A percentile compares a stretch with the other conserved stretches of the same genome.
Evolutionary conservation across 768 basidiomycete genomes (phyloP).

Genomic region (Tremella fuciformis): DNA sequence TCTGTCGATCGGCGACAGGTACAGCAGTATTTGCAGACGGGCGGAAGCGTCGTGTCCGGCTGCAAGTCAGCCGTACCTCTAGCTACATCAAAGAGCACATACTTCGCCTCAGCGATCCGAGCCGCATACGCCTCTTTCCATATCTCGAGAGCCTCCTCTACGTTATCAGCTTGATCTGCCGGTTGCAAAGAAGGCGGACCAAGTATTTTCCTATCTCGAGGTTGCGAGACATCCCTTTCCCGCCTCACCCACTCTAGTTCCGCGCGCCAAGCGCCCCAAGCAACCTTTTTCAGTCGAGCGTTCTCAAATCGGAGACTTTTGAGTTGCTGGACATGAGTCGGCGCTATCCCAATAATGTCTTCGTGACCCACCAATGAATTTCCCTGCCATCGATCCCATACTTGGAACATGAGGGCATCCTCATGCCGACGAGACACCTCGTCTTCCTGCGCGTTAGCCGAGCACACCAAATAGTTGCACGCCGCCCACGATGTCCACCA

Average conservation of each 20-base stretch:
- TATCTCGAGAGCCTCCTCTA: conserved; percentile 19
- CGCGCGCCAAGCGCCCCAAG: conserved; percentile 12
- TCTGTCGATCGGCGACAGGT: too few species aligned
- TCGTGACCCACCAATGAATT: conserved; percentile 20
- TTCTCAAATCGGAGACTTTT: conserved; percentile 24
- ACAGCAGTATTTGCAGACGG: background rate
- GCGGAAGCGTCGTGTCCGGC: conserved; percentile 3
- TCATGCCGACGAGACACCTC: conserved; percentile 34
- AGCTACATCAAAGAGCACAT: background rate
- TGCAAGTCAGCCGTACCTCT: background rate
- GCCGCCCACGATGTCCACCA: conserved; percentile 24
- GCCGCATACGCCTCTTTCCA: conserved; percentile 23
- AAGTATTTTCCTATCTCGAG: conserved; percentile 15
- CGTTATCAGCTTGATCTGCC: conserved; percentile 5
- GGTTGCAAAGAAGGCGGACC: conserved; percentile 11
- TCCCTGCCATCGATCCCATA: conserved; percentile 43
- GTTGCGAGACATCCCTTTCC: conserved; percentile 10
- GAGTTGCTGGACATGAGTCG: conserved; percentile 9
- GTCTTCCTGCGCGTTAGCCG: conserved; percentile 24
- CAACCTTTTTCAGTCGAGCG: conserved; percentile 18
- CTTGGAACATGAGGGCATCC: conserved; percentile 37
- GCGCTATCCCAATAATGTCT: too few species aligned
- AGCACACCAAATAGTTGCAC: background rate
- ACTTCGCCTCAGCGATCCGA: conserved; percentile 15
- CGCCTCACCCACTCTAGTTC: conserved; percentile 9